Conservation (phyloP, 176 grass and related monocot genomes). For the Miscanthus lutarioriparius region DNA sequence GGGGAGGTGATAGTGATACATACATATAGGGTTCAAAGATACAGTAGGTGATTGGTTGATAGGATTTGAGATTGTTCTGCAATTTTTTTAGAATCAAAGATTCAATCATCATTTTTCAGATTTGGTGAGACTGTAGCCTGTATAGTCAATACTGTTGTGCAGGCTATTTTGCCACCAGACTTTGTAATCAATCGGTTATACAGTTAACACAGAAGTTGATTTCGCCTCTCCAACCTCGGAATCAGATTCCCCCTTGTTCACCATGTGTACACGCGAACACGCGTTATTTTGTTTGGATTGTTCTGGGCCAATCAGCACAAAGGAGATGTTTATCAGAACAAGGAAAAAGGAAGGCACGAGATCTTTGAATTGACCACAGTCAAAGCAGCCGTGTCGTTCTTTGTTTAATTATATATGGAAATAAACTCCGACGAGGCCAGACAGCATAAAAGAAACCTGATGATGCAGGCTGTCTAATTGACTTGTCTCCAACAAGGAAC, state of each 20-base stretch:
- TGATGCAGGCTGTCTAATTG: not conserved
- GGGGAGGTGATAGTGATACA: not conserved
- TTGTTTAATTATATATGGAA: slow-evolving; percentile 10
- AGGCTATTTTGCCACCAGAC: slow-evolving; percentile 17
- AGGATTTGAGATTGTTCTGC: slow-evolving; percentile 19
- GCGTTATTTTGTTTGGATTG: not conserved
- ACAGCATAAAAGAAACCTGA: not conserved
- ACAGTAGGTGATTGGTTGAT: slow-evolving; percentile 28
- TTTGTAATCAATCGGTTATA: not conserved
- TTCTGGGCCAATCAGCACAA: not conserved
- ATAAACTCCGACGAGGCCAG: not conserved
- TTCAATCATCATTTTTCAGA: slow-evolving; percentile 3
- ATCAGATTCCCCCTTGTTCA: slow-evolving; percentile 20
- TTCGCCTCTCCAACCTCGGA: not conserved
- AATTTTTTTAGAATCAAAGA: slow-evolving; percentile 18
- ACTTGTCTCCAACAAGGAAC: too few relatives aligned
- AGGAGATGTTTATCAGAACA: not conserved
- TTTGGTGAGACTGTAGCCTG: slow-evolving; percentile 10
- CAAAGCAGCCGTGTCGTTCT: slow-evolving; percentile 30
- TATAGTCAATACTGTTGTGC: slow-evolving; percentile 19
- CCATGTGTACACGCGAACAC: not conserved
- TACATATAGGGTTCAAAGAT: slow-evolving; percentile 17
- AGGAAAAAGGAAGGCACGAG: not conserved
- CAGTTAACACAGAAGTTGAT: not conserved
- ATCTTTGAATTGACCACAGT: slow-evolving; percentile 41